Evolutionary conservation across 306 rosid genomes (phyloP).

Genomic region (Vigna trinervia): DNA sequence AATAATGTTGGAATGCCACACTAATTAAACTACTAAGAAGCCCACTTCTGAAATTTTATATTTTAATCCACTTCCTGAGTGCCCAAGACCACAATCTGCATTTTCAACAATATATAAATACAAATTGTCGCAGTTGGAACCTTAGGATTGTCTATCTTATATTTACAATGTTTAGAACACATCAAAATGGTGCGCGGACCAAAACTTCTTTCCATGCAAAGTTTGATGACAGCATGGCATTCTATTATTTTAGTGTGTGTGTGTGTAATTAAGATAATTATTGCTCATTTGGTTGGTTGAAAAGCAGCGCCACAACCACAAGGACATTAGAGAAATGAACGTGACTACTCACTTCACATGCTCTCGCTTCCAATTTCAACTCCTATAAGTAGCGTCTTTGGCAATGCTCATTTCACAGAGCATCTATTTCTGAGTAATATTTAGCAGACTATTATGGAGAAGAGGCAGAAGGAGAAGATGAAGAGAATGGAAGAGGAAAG

Average conservation of each 20-base stretch:
- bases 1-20: background rate
- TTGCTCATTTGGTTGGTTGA: background rate
- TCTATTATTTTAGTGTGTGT: background rate
- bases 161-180: background rate
- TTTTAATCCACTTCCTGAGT: slow-evolving; percentile 35
- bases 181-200: slow-evolving; percentile 32
- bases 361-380: background rate
- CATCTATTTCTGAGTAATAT: background rate
- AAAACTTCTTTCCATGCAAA: slow-evolving; percentile 29
- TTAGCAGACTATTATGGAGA: slow-evolving; percentile 39
- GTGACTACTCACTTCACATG: slow-evolving; percentile 25
- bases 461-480: slow-evolving; percentile 51
- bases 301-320: slow-evolving; percentile 37
- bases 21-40: slow-evolving; percentile 14
- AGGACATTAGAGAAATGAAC: slow-evolving; percentile 35
- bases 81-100: slow-evolving; percentile 15
- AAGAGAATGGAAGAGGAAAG: slow-evolving; percentile 53
- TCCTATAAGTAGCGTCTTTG: slow-evolving; percentile 45
- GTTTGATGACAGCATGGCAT: slow-evolving; percentile 6
- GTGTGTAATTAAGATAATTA: slow-evolving; percentile 12
- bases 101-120: slow-evolving; percentile 23
- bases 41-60: slow-evolving; percentile 33
- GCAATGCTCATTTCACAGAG: slow-evolving; percentile 3
- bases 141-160: background rate
- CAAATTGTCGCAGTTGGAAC: slow-evolving; percentile 26